Percentiles rank a stretch among this genome's conserved stretches.
Conservation (phyloP, 2,329 filamentous ascomycete genomes). For the Fusarium graminum region DNA sequence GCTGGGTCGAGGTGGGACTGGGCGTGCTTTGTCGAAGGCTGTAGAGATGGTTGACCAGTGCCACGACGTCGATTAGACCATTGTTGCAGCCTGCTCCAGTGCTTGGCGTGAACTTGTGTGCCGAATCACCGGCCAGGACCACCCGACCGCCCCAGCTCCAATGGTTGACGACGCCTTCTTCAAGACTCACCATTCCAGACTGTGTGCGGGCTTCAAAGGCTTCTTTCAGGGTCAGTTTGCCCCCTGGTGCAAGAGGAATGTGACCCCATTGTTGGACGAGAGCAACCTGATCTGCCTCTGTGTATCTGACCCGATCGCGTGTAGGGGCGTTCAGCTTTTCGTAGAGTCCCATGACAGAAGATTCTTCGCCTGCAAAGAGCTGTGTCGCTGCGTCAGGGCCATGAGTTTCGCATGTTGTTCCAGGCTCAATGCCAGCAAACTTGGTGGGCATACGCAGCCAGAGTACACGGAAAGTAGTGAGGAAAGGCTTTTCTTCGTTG, state of each 20-base stretch:
- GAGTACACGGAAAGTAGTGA: conserved; percentile 51
- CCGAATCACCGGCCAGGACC: conserved; percentile 55
- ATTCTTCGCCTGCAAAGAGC: conserved; percentile 35
- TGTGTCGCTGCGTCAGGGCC: conserved; percentile 33
- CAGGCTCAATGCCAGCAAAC: conserved; percentile 28
- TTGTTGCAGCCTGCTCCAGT: conserved; percentile 54
- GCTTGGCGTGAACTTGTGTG: conserved; percentile 56
- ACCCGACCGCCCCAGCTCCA: conserved; percentile 55
- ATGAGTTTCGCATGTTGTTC: conserved; percentile 52
- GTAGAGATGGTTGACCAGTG: conserved; percentile 49
- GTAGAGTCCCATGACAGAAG: conserved; percentile 36
- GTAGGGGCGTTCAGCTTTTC: conserved; percentile 40
- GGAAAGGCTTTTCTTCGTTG: conserved; percentile 50
- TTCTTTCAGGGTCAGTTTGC: conserved; percentile 49
- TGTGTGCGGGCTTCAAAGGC: conserved; percentile 46
- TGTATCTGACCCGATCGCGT: conserved; percentile 28
- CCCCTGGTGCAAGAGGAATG: conserved; percentile 30
- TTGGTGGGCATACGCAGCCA: conserved; percentile 52
- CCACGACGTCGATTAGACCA: conserved; percentile 52
- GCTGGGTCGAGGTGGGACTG: not conserved
- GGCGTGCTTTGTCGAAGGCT: not conserved
- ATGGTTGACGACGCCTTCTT: conserved; percentile 54
- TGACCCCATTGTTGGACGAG: conserved; percentile 40
- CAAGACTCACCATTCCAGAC: conserved; percentile 52
- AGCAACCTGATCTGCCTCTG: conserved; percentile 28